Conservation (phyloP, 176 grass and related monocot species). For the Microstegium vimineum region DNA sequence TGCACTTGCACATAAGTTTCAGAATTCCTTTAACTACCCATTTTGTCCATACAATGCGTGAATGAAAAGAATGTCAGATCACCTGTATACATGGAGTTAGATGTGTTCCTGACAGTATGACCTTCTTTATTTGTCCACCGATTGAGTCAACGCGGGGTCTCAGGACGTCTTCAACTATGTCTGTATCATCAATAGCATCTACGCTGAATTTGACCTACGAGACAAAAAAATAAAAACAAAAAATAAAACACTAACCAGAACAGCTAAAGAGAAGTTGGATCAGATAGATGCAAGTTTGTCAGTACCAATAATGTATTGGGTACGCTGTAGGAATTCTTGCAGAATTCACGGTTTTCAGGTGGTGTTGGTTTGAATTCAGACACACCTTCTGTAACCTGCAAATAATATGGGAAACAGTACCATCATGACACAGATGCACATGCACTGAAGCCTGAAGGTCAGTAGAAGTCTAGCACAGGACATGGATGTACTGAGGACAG, state of each 20-base stretch:
- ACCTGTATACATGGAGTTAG: constrained; percentile 95
- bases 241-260: constrained; percentile 4
- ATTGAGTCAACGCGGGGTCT: constrained; percentile 60
- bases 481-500: background rate
- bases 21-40: background rate
- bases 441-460: background rate
- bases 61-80: background rate
- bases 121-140: constrained; percentile 64
- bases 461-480: background rate
- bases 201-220: constrained; percentile 79
- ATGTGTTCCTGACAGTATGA: constrained; percentile 74
- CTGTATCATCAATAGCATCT: constrained; percentile 84
- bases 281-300: background rate
- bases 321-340: constrained; percentile 76
- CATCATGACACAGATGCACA: constrained; percentile 8
- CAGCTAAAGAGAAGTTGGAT: background rate
- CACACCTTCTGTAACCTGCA: constrained; percentile 72
- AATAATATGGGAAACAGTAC: constrained; percentile 11
- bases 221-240: background rate
- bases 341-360: constrained; percentile 80
- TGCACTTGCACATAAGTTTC: background rate
- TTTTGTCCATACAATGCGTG: background rate
- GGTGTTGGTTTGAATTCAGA: constrained; percentile 95
- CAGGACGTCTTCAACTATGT: constrained; percentile 71
- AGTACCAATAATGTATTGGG: constrained; percentile 72